These are phyloP conservation scores for Mucor mucedo DNA, from an alignment of 371 early-diverging fungal species.

Conservation along the genomic window DNA sequence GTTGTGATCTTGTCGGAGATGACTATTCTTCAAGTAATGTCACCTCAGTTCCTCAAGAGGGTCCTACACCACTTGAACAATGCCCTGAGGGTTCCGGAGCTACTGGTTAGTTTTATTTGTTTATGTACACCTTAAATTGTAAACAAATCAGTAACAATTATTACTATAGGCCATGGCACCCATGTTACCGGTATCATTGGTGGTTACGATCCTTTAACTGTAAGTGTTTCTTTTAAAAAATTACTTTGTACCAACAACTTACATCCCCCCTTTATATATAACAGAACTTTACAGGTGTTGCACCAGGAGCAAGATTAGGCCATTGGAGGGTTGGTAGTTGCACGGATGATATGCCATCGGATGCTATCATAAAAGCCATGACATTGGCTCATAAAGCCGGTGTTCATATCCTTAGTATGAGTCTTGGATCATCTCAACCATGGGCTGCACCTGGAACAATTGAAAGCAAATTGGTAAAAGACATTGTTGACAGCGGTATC, in stretches of 20 bases:
- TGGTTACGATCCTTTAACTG: conserved; percentile 47
- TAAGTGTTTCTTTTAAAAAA: conserved; percentile 18
- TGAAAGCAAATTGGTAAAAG: neutral
- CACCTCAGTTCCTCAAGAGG: conserved; percentile 9
- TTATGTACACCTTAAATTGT: neutral
- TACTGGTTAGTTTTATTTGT: conserved; percentile 1
- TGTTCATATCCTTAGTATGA: conserved; percentile 68
- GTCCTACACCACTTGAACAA: conserved; percentile 30
- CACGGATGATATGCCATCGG: conserved; percentile 56
- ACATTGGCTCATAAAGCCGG: conserved; percentile 53
- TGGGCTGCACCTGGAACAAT: conserved; percentile 44
- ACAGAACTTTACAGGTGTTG: conserved; percentile 59
- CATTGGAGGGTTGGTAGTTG: too few relatives aligned
- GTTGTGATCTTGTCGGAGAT: conserved; percentile 68
- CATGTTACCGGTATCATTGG: conserved; percentile 73
- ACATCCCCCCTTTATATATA: neutral
- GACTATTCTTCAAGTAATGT: conserved; percentile 28
- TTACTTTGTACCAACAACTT: neutral
- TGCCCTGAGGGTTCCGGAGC: conserved; percentile 15
- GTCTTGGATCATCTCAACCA: conserved; percentile 56
- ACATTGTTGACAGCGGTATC: conserved; percentile 29
- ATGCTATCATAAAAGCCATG: conserved; percentile 48
- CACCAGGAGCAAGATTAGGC: too few relatives aligned
- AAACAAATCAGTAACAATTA: neutral
- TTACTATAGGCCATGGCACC: conserved; percentile 59